Conservation (phyloP, 805 yeast species). For the Brettanomyces sp. region DNA sequence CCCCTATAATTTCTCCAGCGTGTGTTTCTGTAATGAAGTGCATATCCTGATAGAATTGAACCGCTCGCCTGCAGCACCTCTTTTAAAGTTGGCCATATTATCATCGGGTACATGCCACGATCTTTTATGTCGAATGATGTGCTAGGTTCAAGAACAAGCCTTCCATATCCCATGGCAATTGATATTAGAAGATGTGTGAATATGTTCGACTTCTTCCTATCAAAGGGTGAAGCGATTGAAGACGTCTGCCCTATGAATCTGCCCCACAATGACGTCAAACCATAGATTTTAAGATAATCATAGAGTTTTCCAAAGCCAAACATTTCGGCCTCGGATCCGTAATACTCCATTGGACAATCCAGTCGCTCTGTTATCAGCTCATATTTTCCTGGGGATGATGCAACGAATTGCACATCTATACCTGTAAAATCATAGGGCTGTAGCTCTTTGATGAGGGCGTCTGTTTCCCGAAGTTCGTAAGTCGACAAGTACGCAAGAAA, state of each 20-base stretch:
- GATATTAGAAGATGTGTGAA: constrained; percentile 42
- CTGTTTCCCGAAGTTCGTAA: constrained; percentile 28
- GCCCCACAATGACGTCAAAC: constrained; percentile 19
- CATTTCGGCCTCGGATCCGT: constrained; percentile 1
- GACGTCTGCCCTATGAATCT: constrained; percentile 37
- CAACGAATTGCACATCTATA: constrained; percentile 43
- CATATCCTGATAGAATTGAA: constrained; percentile 20
- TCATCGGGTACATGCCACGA: constrained; percentile 15
- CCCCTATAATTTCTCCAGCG: constrained; percentile 12
- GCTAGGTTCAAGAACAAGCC: constrained; percentile 12
- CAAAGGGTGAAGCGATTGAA: constrained; percentile 40
- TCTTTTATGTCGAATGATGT: constrained; percentile 7
- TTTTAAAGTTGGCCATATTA: constrained; percentile 26
- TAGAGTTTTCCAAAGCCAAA: constrained; percentile 42
- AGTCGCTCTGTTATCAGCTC: constrained; percentile 9
- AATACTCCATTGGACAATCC: not conserved
- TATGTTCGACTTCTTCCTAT: constrained; percentile 25
- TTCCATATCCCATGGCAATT: constrained; percentile 24
- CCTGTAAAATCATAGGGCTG: constrained; percentile 33
- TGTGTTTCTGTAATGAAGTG: constrained; percentile 14
- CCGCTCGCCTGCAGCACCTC: constrained; percentile 16
- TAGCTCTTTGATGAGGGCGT: constrained; percentile 23
- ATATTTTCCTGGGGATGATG: constrained; percentile 43
- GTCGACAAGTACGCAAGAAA: constrained; percentile 34
- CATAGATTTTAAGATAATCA: constrained; percentile 28